phyloP scores from a whole-genome alignment of 2,329 filamentous ascomycete species.

The Akanthomyces lecanii region DNA sequence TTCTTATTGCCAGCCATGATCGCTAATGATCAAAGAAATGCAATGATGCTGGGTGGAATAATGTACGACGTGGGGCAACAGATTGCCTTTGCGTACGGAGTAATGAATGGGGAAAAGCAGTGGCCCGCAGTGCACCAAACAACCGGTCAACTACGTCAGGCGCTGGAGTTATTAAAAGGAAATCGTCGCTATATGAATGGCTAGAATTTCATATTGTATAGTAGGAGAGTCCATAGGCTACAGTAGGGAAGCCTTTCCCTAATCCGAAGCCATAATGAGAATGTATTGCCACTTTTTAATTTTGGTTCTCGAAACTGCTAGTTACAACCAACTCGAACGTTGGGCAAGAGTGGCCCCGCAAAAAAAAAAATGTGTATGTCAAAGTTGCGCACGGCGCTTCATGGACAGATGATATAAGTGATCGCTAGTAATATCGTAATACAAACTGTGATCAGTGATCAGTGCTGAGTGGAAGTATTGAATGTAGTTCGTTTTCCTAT shows the following conservation, averaged over 20 bases:
- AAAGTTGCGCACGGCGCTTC: not conserved
- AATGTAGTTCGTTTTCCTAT: not conserved
- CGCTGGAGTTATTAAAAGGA: not conserved
- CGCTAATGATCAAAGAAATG: slow-evolving; percentile 2
- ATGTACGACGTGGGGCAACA: slow-evolving; percentile 11
- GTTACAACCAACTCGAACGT: not conserved
- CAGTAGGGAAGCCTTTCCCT: not conserved
- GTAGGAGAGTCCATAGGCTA: too few species aligned
- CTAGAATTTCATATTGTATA: too few species aligned
- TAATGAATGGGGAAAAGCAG: not conserved
- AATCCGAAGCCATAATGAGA: not conserved
- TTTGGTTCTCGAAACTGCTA: not conserved
- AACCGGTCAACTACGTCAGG: not conserved
- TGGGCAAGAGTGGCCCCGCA: not conserved
- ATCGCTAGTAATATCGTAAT: not conserved
- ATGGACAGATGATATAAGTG: not conserved
- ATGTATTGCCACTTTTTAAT: not conserved
- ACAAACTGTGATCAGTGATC: not conserved
- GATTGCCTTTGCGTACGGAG: not conserved
- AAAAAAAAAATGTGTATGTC: not conserved
- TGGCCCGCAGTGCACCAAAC: not conserved
- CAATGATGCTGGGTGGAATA: slow-evolving; percentile 9
- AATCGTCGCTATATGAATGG: too few species aligned
- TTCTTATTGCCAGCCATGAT: slow-evolving; percentile 71
- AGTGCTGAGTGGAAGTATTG: not conserved